Percentiles rank a stretch among this genome's conserved stretches.
Evolutionary conservation across 2,329 filamentous ascomycete species (phyloP).

Genomic region (Aspergillus melleus): DNA sequence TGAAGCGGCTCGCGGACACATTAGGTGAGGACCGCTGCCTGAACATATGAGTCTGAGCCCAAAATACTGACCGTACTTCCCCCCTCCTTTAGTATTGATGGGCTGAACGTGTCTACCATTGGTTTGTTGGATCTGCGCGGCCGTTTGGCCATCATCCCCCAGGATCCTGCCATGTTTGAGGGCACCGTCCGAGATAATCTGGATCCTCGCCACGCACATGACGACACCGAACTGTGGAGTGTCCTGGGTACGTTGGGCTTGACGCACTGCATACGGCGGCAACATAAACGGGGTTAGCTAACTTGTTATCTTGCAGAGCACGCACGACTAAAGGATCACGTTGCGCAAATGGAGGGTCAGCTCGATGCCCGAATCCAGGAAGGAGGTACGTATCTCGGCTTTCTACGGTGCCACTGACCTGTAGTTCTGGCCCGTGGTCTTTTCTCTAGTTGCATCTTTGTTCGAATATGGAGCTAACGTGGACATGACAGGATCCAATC

Average conservation of each 20-base stretch:
- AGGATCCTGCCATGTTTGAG: slow-evolving; percentile 95
- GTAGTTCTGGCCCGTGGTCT: slow-evolving; percentile 1
- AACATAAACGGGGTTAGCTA: slow-evolving; percentile 36
- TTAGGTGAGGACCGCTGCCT: slow-evolving; percentile 48
- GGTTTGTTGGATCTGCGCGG: slow-evolving; percentile 85
- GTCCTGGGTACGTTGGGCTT: slow-evolving; percentile 69
- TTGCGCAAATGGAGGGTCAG: slow-evolving; percentile 81
- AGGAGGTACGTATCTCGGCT: slow-evolving; percentile 67
- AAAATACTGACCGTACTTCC: slow-evolving; percentile 14
- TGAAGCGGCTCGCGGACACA: slow-evolving; percentile 77
- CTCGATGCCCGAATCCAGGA: slow-evolving; percentile 89
- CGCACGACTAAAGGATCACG: slow-evolving; percentile 87
- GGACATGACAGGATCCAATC: slow-evolving; percentile 72
- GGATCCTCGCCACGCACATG: slow-evolving; percentile 90
- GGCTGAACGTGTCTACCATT: slow-evolving; percentile 84
- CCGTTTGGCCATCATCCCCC: slow-evolving; percentile 92
- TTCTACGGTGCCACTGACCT: neutral
- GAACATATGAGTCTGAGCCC: slow-evolving; percentile 1
- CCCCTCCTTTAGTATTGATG: slow-evolving; percentile 66
- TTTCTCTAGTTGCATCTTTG: neutral
- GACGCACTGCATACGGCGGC: slow-evolving; percentile 14
- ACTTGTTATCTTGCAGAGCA: slow-evolving; percentile 63
- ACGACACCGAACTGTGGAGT: slow-evolving; percentile 96
- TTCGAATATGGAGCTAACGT: slow-evolving; percentile 11
- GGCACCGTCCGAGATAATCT: slow-evolving; percentile 92